Conservation (phyloP, 176 grass and related monocot species). For the Raddia distichophylla region DNA sequence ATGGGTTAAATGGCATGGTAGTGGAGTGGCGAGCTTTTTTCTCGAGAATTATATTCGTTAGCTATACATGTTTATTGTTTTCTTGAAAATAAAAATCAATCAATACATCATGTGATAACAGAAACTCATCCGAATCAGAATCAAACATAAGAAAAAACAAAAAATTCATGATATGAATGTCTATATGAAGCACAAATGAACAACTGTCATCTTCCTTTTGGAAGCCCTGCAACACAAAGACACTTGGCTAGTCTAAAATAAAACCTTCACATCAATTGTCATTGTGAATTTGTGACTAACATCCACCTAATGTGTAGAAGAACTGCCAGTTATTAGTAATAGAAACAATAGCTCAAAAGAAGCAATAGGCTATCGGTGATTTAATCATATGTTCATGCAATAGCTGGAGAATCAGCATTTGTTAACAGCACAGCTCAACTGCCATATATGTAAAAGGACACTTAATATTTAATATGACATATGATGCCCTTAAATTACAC, state of each 20-base stretch:
- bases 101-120: too few relatives aligned
- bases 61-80: too few relatives aligned
- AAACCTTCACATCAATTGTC: conserved; percentile 3
- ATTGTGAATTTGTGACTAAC: conserved; percentile 10
- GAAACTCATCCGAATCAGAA: too few relatives aligned
- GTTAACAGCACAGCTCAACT: conserved; percentile 10
- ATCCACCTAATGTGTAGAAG: conserved; percentile 9
- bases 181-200: too few relatives aligned
- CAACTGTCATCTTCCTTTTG: too few relatives aligned
- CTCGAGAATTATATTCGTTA: too few relatives aligned
- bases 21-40: too few relatives aligned
- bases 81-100: too few relatives aligned
- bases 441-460: conserved; percentile 16
- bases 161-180: too few relatives aligned
- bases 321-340: conserved; percentile 5
- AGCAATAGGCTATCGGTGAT: conserved; percentile 24
- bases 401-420: conserved; percentile 13
- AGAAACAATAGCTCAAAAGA: conserved; percentile 17
- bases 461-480: conserved; percentile 26
- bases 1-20: too few relatives aligned
- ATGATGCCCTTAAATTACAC: conserved; percentile 4
- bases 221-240: too few relatives aligned
- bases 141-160: too few relatives aligned
- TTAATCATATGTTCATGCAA: neutral
- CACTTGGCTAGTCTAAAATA: neutral